These are phyloP conservation scores for Xylariaceae sp. DNA, from an alignment of 2,329 filamentous ascomycete genomes.

Conservation along the genomic window DNA sequence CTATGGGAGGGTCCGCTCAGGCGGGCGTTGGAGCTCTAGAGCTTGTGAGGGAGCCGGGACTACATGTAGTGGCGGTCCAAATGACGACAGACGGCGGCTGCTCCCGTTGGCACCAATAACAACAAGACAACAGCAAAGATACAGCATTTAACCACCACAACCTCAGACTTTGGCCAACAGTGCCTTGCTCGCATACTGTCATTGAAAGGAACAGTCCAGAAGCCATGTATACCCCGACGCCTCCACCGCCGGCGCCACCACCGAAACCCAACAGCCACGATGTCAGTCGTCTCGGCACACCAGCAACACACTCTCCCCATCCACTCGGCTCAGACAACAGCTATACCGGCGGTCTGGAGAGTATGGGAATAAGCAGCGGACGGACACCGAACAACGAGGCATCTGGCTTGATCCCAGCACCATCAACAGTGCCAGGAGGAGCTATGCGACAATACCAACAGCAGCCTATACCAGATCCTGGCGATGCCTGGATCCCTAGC, in stretches of 20 bases:
- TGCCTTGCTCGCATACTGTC: neutral
- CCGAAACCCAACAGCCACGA: conserved; percentile 70
- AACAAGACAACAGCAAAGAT: neutral
- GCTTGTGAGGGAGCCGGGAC: no score
- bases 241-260: conserved; percentile 63
- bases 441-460: conserved; percentile 10
- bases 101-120: no score
- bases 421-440: conserved; percentile 5
- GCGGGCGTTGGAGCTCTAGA: no score
- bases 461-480: conserved; percentile 50
- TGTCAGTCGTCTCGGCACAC: conserved; percentile 62
- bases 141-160: neutral
- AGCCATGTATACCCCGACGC: conserved; percentile 39
- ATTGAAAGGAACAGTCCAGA: neutral
- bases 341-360: conserved; percentile 16
- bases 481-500: conserved; percentile 74
- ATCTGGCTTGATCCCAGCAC: conserved; percentile 30
- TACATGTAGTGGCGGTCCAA: no score
- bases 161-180: no score
- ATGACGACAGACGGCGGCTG: no score
- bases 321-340: conserved; percentile 34
- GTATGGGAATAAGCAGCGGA: conserved; percentile 20
- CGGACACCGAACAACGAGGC: conserved; percentile 22
- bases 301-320: conserved; percentile 45
- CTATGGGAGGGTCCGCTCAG: no score